Percentiles rank a stretch among this genome's conserved stretches.
These are phyloP conservation scores for Carex myosuroides DNA, from an alignment of 176 grass and related monocot species.

Conservation along the genomic window DNA sequence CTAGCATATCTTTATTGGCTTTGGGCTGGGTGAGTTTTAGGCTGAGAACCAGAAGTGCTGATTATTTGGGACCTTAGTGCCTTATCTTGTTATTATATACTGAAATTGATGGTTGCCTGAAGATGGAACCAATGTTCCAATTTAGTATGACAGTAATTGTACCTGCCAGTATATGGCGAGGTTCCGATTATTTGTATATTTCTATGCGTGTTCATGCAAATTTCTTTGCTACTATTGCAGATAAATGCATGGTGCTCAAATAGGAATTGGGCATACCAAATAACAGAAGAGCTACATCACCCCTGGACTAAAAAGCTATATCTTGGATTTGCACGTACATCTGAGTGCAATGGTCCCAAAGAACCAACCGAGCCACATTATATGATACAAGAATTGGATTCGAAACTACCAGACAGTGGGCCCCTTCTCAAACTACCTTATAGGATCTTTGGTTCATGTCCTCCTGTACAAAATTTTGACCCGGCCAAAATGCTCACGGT, in stretches of 20 bases:
- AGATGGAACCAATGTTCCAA: not conserved
- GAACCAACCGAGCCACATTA: slow-evolving; percentile 52
- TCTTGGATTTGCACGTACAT: slow-evolving; percentile 89
- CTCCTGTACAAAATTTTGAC: slow-evolving; percentile 92
- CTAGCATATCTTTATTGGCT: not conserved
- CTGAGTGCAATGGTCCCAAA: slow-evolving; percentile 91
- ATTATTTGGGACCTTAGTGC: not conserved
- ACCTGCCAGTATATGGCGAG: not conserved
- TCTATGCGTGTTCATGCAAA: slow-evolving; percentile 10
- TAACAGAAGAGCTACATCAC: slow-evolving; percentile 76
- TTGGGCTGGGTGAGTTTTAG: not conserved
- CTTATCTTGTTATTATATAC: not conserved
- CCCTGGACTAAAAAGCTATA: slow-evolving; percentile 91
- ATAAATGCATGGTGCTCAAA: slow-evolving; percentile 68
- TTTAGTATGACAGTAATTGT: not conserved
- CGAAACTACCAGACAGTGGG: slow-evolving; percentile 39
- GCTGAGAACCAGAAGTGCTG: not conserved
- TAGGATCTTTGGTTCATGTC: slow-evolving; percentile 96
- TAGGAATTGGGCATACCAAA: slow-evolving; percentile 83
- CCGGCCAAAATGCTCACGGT: slow-evolving; percentile 99
- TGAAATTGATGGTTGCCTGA: slow-evolving; percentile 4
- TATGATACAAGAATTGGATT: slow-evolving; percentile 71
- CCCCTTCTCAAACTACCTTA: slow-evolving; percentile 77
- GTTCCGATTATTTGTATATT: not conserved
- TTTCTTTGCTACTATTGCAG: slow-evolving; percentile 29